Conservation (phyloP, 495 filamentous ascomycete genomes). For the Aspergillus heteromorphus region DNA sequence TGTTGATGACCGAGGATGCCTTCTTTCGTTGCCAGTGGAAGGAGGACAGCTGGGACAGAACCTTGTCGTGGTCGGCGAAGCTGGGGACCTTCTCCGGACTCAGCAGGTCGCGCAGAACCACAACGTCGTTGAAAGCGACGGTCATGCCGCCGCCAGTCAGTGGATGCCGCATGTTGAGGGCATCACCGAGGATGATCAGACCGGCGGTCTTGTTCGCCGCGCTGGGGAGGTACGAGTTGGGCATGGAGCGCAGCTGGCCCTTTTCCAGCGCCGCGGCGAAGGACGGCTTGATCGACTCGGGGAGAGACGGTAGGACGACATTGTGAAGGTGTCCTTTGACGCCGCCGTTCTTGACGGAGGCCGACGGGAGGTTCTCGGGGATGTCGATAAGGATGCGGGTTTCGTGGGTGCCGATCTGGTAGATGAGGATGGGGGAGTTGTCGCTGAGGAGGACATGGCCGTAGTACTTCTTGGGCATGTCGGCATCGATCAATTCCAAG, state of each 20-base stretch:
- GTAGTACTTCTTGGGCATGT: slow-evolving; percentile 64
- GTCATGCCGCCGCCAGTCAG: slow-evolving; percentile 96
- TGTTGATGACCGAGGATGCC: slow-evolving; percentile 85
- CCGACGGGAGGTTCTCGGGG: slow-evolving; percentile 71
- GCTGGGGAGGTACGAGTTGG: slow-evolving; percentile 85
- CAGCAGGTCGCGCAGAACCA: slow-evolving; percentile 67
- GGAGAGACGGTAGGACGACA: slow-evolving; percentile 71
- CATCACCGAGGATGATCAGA: slow-evolving; percentile 80
- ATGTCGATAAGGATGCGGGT: slow-evolving; percentile 88
- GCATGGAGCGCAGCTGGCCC: slow-evolving; percentile 76
- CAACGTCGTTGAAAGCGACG: slow-evolving; percentile 83
- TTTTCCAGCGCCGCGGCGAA: slow-evolving; percentile 71
- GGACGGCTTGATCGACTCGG: slow-evolving; percentile 62
- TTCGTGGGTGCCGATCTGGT: slow-evolving; percentile 95
- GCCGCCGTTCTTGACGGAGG: slow-evolving; percentile 64
- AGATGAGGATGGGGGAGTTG: slow-evolving; percentile 74
- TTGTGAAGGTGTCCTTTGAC: slow-evolving; percentile 76
- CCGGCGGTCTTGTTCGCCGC: slow-evolving; percentile 65
- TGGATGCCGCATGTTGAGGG: slow-evolving; percentile 95
- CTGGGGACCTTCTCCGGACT: slow-evolving; percentile 59
- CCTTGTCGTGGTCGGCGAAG: slow-evolving; percentile 58
- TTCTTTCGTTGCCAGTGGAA: slow-evolving; percentile 89
- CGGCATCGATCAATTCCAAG: slow-evolving; percentile 82
- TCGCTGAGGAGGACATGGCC: slow-evolving; percentile 87
- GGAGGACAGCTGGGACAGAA: slow-evolving; percentile 60